Percentiles rank a stretch among this genome's conserved stretches.
Evolutionary conservation across 805 yeast genomes (phyloP).

Genomic region (Naumovozyma dairenensis): DNA sequence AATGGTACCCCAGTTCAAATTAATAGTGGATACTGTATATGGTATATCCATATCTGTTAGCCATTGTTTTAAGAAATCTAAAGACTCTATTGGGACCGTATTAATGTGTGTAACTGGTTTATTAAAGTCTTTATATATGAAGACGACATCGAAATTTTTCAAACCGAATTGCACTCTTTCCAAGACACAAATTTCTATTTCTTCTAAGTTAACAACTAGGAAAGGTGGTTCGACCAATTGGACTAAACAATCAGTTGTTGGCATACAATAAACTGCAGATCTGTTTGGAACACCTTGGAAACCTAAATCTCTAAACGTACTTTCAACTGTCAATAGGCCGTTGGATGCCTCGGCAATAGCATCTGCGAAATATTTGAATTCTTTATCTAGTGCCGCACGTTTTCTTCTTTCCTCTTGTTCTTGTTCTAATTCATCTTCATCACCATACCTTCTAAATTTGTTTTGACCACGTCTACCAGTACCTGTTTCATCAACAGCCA

Average conservation of each 20-base stretch:
- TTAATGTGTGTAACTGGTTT: slow-evolving; percentile 86
- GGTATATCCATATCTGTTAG: slow-evolving; percentile 96
- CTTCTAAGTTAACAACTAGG: slow-evolving; percentile 80
- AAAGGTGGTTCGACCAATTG: slow-evolving; percentile 94
- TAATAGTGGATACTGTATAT: slow-evolving; percentile 86
- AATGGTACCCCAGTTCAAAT: slow-evolving; percentile 89
- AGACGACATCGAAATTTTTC: slow-evolving; percentile 93
- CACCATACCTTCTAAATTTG: slow-evolving; percentile 78
- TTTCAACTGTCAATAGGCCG: slow-evolving; percentile 78
- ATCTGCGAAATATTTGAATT: slow-evolving; percentile 82
- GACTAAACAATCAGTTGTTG: slow-evolving; percentile 92
- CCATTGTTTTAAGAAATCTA: slow-evolving; percentile 94
- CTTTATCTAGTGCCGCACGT: slow-evolving; percentile 82
- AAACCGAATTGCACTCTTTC: slow-evolving; percentile 97
- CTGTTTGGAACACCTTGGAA: slow-evolving; percentile 96
- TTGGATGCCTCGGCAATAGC: slow-evolving; percentile 80
- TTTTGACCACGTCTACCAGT: slow-evolving; percentile 72
- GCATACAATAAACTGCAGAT: slow-evolving; percentile 89
- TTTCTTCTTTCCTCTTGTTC: slow-evolving; percentile 96
- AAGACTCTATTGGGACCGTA: slow-evolving; percentile 84
- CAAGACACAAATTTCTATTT: slow-evolving; percentile 87
- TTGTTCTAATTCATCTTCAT: slow-evolving; percentile 96
- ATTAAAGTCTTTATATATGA: slow-evolving; percentile 84
- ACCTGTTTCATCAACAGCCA: slow-evolving; percentile 94
- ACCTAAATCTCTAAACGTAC: slow-evolving; percentile 92